Conservation (phyloP, 2,329 filamentous ascomycete species). For the Xylariaceae sp. region DNA sequence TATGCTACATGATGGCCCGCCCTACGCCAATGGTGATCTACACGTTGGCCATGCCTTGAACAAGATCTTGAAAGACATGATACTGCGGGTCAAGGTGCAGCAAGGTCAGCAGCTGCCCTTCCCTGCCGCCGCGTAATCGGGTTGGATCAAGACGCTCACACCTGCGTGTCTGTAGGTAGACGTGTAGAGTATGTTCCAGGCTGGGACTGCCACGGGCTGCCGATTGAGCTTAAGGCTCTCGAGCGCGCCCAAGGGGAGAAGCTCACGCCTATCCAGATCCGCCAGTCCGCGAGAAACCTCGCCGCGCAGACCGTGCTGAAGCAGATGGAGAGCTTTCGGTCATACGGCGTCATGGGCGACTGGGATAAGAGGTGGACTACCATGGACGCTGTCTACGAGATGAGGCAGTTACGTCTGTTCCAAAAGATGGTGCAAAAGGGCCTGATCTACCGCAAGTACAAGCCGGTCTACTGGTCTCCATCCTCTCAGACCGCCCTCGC, state of each 20-base stretch:
- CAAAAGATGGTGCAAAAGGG: slow-evolving; percentile 65
- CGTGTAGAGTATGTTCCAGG: slow-evolving; percentile 78
- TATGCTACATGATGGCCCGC: slow-evolving; percentile 87
- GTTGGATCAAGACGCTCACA: slow-evolving; percentile 9
- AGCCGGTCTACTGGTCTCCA: slow-evolving; percentile 82
- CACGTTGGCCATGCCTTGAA: slow-evolving; percentile 95
- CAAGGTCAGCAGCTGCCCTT: slow-evolving; percentile 38
- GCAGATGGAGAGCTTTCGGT: slow-evolving; percentile 66
- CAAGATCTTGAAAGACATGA: slow-evolving; percentile 94
- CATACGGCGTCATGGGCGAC: slow-evolving; percentile 72
- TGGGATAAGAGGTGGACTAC: slow-evolving; percentile 73
- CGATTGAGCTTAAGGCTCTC: slow-evolving; percentile 93
- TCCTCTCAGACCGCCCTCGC: slow-evolving; percentile 72
- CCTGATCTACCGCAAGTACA: slow-evolving; percentile 69
- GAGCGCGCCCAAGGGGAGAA: slow-evolving; percentile 37
- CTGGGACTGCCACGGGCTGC: slow-evolving; percentile 96
- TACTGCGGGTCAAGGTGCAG: slow-evolving; percentile 72
- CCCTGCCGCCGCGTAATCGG: no score
- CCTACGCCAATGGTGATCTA: slow-evolving; percentile 87
- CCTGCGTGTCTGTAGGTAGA: slow-evolving; percentile 34
- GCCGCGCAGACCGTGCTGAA: slow-evolving; percentile 61
- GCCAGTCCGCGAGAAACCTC: slow-evolving; percentile 55
- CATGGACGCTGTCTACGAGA: slow-evolving; percentile 69
- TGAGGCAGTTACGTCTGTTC: slow-evolving; percentile 68
- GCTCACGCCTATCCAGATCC: slow-evolving; percentile 50